Percentiles rank a stretch among this genome's conserved stretches.
Conservation (phyloP, 2,329 filamentous ascomycete genomes). For the Curvularia verruculosa region DNA sequence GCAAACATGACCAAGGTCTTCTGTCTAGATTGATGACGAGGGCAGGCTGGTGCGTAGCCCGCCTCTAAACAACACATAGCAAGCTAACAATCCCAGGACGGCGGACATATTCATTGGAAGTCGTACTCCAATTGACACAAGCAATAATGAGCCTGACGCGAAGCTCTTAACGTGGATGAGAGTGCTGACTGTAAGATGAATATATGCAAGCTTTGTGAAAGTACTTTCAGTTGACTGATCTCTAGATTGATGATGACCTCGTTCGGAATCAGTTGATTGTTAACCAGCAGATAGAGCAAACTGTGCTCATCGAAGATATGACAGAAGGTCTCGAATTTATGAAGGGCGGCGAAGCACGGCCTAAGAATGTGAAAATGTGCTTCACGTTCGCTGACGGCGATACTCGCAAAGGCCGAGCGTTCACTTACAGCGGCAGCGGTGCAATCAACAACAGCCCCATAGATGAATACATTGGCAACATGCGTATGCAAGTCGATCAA, state of each 20-base stretch:
- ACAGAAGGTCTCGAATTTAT: conserved; percentile 72
- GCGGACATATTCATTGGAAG: conserved; percentile 70
- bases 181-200: conserved; percentile 65
- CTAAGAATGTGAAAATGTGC: conserved; percentile 74
- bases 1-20: conserved; percentile 73
- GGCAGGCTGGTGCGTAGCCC: conserved; percentile 7
- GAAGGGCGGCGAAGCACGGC: conserved; percentile 58
- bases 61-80: neutral
- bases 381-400: conserved; percentile 68
- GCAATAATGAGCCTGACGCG: conserved; percentile 73
- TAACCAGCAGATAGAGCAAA: conserved; percentile 80
- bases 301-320: conserved; percentile 74
- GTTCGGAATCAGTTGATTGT: conserved; percentile 86
- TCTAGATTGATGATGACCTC: conserved; percentile 74
- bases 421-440: conserved; percentile 47
- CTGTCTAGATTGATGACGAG: conserved; percentile 69
- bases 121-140: conserved; percentile 61
- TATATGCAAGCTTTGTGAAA: neutral
- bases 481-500: conserved; percentile 82
- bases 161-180: conserved; percentile 79
- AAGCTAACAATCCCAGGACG: conserved; percentile 38
- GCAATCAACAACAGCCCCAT: conserved; percentile 60
- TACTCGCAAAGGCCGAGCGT: conserved; percentile 66
- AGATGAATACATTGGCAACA: conserved; percentile 57
- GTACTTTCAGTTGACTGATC: conserved; percentile 23